Percentiles rank a stretch among this genome's conserved stretches.
Conservation (phyloP, 257 asterid species). For the Linaria vulgaris region DNA sequence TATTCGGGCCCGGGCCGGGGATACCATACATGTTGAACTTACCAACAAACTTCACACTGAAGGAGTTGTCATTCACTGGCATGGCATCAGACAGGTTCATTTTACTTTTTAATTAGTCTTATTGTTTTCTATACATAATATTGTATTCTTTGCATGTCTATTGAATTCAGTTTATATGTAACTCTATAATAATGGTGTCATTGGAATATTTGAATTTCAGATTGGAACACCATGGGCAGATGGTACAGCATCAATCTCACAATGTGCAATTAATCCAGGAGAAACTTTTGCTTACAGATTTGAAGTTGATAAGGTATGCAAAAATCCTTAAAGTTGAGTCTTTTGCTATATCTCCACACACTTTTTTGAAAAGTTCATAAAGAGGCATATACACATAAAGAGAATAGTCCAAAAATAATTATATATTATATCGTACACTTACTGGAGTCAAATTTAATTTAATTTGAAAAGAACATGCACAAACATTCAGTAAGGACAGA, state of each 20-base stretch:
- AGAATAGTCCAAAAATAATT: no score
- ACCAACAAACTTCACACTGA: slow-evolving; percentile 70
- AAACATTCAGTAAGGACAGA: neutral
- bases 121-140: neutral
- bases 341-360: neutral
- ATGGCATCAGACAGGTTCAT: slow-evolving; percentile 91
- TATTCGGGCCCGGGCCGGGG: slow-evolving; percentile 66
- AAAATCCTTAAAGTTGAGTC: no score
- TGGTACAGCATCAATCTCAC: slow-evolving; percentile 82
- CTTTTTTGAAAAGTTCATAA: neutral
- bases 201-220: slow-evolving; percentile 30
- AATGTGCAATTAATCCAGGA: slow-evolving; percentile 77
- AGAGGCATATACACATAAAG: neutral
- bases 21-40: slow-evolving; percentile 55
- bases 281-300: slow-evolving; percentile 66
- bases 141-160: slow-evolving; percentile 12
- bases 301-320: slow-evolving; percentile 54
- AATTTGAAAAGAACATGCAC: neutral
- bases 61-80: slow-evolving; percentile 86
- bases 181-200: no score
- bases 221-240: slow-evolving; percentile 93
- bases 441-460: neutral
- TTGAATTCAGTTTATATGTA: neutral
- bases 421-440: no score
- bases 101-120: neutral